phyloP scores from a whole-genome alignment of 2,329 filamentous ascomycete species.

The Dendryphion nanum region DNA sequence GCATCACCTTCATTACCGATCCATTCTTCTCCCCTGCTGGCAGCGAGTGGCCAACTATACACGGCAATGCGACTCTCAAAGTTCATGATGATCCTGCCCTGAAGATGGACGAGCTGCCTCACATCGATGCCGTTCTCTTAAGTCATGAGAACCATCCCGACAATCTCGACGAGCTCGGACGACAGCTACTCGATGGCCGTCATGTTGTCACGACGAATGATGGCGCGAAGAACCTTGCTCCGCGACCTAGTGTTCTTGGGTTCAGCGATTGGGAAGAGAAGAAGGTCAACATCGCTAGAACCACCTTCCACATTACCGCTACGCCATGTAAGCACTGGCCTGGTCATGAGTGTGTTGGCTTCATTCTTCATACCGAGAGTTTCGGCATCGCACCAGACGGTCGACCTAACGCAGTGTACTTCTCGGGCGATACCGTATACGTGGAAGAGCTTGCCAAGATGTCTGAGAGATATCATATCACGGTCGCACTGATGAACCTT shows the following conservation, averaged over 20 bases:
- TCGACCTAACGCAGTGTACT: constrained; percentile 48
- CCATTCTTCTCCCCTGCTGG: constrained; percentile 21
- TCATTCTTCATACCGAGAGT: constrained; percentile 37
- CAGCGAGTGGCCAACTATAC: constrained; percentile 4
- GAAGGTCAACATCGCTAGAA: constrained; percentile 26
- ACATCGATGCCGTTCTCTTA: constrained; percentile 50
- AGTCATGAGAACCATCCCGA: constrained; percentile 54
- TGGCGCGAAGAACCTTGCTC: constrained; percentile 45
- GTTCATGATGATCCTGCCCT: constrained; percentile 31
- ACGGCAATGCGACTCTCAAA: constrained; percentile 4
- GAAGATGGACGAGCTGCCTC: constrained; percentile 39
- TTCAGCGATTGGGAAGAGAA: constrained; percentile 29
- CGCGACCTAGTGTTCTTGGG: constrained; percentile 42
- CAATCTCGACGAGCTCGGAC: constrained; percentile 50
- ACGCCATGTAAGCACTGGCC: constrained; percentile 48
- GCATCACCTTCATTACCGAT: constrained; percentile 25
- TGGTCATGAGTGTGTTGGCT: constrained; percentile 47
- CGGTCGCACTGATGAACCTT: constrained; percentile 9
- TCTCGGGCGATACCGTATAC: constrained; percentile 52
- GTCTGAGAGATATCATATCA: constrained; percentile 5
- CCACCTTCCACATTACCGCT: constrained; percentile 40
- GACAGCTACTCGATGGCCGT: constrained; percentile 47
- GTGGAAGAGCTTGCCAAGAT: constrained; percentile 33
- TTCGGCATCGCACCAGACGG: constrained; percentile 44
- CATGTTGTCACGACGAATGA: constrained; percentile 48